Percentiles rank a stretch among this genome's conserved stretches.
Conservation (phyloP, 495 filamentous ascomycete genomes). For the Tricharina praecox region DNA sequence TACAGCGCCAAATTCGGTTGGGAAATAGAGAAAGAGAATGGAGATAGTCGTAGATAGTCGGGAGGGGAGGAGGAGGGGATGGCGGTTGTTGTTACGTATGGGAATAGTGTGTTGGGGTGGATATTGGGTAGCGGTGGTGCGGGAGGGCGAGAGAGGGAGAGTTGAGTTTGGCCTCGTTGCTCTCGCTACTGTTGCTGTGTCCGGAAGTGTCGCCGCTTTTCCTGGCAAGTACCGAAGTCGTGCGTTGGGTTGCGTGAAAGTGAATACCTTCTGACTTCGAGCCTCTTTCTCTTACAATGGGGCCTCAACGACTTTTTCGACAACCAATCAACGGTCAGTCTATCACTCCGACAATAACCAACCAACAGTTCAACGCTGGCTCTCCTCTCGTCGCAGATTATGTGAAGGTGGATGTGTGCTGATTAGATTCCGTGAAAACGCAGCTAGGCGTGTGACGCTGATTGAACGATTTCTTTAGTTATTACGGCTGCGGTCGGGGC, state of each 20-base stretch:
- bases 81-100: neutral
- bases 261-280: too few relatives aligned
- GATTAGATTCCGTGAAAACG: constrained; percentile 4
- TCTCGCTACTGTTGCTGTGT: too few relatives aligned
- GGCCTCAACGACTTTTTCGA: too few relatives aligned
- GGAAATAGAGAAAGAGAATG: too few relatives aligned
- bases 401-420: neutral
- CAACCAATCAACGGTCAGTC: too few relatives aligned
- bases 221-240: too few relatives aligned
- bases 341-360: neutral
- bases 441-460: constrained; percentile 2
- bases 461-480: constrained; percentile 1
- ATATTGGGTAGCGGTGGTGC: neutral
- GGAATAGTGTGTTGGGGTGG: neutral
- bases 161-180: too few relatives aligned
- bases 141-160: neutral
- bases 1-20: neutral
- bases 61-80: too few relatives aligned
- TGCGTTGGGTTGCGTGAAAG: too few relatives aligned
- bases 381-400: neutral
- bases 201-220: too few relatives aligned
- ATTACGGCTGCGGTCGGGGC: constrained; percentile 6
- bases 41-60: too few relatives aligned
- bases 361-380: neutral
- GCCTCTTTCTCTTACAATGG: too few relatives aligned